Conservation (phyloP, 139 green algal genomes). For the Haematococcus lacustris region DNA sequence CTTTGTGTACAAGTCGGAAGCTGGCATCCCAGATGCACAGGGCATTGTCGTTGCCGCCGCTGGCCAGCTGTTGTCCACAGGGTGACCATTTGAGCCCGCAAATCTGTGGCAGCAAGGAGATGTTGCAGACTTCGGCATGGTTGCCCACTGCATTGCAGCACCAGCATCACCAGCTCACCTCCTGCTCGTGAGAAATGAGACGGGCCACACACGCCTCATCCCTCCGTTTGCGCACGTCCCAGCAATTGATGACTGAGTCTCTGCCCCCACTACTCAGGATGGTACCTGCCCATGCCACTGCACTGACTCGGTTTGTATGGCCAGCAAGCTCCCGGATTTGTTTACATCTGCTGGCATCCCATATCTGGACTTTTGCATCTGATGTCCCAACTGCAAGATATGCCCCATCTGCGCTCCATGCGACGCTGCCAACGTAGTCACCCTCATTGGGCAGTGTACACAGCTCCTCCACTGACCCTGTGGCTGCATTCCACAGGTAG, state of each 20-base stretch:
- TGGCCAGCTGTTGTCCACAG: constrained; percentile 68
- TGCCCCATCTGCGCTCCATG: constrained; percentile 83
- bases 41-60: constrained; percentile 79
- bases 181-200: constrained; percentile 40
- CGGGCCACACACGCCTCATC: constrained; percentile 46
- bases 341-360: constrained; percentile 59
- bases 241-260: constrained; percentile 84
- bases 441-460: constrained; percentile 52
- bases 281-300: constrained; percentile 77
- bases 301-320: constrained; percentile 80
- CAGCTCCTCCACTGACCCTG: constrained; percentile 79
- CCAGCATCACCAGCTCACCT: constrained; percentile 6
- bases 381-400: constrained; percentile 69
- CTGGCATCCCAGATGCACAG: constrained; percentile 46
- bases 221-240: constrained; percentile 78
- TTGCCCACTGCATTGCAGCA: too few species aligned
- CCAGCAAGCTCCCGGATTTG: constrained; percentile 75
- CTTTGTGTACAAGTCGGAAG: constrained; percentile 28
- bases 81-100: constrained; percentile 60
- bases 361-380: constrained; percentile 69
- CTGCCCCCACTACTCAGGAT: constrained; percentile 72
- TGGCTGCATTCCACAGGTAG: constrained; percentile 92
- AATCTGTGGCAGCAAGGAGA: constrained; percentile 78
- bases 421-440: constrained; percentile 84
- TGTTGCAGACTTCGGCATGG: too few species aligned